Evolutionary conservation across 192 early-diverging fungal genomes (phyloP).

Genomic region (Backusella tarrabulga): DNA sequence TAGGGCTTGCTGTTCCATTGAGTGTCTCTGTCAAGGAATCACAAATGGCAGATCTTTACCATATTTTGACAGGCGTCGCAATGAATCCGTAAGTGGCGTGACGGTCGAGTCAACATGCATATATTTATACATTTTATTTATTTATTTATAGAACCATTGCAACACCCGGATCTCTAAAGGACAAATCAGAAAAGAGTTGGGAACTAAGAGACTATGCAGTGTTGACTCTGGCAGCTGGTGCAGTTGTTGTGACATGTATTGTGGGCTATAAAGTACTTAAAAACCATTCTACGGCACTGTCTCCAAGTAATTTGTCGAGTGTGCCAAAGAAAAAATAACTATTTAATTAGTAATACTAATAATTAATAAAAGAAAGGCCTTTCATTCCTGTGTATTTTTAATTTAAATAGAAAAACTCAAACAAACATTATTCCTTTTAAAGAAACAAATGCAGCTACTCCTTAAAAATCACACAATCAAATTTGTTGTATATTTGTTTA

Average conservation of each 20-base stretch:
- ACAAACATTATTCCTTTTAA: neutral
- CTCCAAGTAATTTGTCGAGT: neutral
- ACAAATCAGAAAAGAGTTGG: constrained; percentile 31
- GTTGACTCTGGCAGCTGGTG: constrained; percentile 26
- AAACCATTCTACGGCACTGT: constrained; percentile 19
- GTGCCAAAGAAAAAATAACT: constrained; percentile 19
- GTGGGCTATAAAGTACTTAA: constrained; percentile 37
- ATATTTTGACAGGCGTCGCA: constrained; percentile 78
- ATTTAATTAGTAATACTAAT: constrained; percentile 8
- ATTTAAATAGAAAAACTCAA: neutral
- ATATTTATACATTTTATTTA: neutral
- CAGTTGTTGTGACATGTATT: constrained; percentile 27
- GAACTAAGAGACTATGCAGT: constrained; percentile 23
- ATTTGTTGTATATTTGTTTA: neutral
- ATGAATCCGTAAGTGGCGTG: constrained; percentile 69
- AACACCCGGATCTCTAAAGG: constrained; percentile 31
- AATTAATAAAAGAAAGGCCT: neutral
- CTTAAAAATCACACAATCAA: neutral
- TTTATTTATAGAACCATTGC: constrained; percentile 22
- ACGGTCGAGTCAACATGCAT: neutral
- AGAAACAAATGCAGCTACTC: neutral
- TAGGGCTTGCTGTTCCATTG: constrained; percentile 86
- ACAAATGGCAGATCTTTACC: constrained; percentile 87
- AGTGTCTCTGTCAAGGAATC: constrained; percentile 85
- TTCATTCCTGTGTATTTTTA: neutral